A percentile compares a stretch with the other conserved stretches of the same genome.
These are phyloP conservation scores for Aspergillus pseudoviridinutans DNA, from an alignment of 2,329 filamentous ascomycete genomes.

Conservation along the genomic window DNA sequence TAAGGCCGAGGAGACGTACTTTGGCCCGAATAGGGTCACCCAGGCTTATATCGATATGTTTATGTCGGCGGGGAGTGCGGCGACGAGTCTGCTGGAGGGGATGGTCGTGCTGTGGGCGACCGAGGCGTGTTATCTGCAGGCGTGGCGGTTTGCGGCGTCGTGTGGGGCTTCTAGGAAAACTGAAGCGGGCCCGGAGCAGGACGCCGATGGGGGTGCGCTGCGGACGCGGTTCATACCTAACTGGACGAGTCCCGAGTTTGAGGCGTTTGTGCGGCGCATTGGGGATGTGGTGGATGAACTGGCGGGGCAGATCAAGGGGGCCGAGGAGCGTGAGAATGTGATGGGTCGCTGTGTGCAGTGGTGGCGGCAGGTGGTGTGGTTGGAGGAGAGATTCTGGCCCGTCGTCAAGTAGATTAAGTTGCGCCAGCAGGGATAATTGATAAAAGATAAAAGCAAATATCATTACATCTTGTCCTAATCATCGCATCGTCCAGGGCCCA, in stretches of 20 bases:
- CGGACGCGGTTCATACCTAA: slow-evolving; percentile 64
- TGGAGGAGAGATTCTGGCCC: slow-evolving; percentile 61
- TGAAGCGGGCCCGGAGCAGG: slow-evolving; percentile 28
- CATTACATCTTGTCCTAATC: background rate
- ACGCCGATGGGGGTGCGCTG: slow-evolving; percentile 62
- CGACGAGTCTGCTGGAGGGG: slow-evolving; percentile 59
- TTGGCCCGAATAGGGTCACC: slow-evolving; percentile 43
- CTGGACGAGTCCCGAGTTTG: slow-evolving; percentile 62
- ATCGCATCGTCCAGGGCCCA: background rate
- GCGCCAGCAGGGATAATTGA: background rate
- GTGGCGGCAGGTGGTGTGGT: slow-evolving; percentile 47
- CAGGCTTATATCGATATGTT: slow-evolving; percentile 57
- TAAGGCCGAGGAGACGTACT: slow-evolving; percentile 4
- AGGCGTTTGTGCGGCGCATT: slow-evolving; percentile 54
- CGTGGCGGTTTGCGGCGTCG: slow-evolving; percentile 49
- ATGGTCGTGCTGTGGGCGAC: slow-evolving; percentile 74
- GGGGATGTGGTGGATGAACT: slow-evolving; percentile 54
- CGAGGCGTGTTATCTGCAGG: slow-evolving; percentile 60
- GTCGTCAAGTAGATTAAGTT: slow-evolving; percentile 15
- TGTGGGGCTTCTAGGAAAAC: slow-evolving; percentile 28
- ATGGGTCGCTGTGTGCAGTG: slow-evolving; percentile 47
- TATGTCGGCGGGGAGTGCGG: slow-evolving; percentile 51
- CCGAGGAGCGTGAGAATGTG: slow-evolving; percentile 34
- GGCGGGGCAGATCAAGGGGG: slow-evolving; percentile 40
- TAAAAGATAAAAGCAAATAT: background rate